Conservation (phyloP, 1,284 basidiomycete species). For the Ustilago tritici region DNA sequence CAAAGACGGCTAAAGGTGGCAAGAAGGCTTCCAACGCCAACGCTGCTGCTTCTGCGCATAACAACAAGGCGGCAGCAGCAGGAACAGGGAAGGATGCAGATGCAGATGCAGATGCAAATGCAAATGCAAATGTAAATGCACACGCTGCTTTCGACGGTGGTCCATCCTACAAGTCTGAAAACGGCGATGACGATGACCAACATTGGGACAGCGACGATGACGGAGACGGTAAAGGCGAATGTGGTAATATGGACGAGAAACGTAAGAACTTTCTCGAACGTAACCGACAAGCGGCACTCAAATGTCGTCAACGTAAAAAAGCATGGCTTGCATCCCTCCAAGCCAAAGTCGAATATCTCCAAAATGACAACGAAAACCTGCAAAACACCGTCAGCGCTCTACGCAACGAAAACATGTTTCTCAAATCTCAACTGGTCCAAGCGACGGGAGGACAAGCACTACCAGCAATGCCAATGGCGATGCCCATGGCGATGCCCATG, state of each 20-base stretch:
- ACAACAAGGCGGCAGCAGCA: too few relatives aligned
- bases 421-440: constrained; percentile 64
- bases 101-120: constrained; percentile 64
- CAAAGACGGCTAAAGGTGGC: constrained; percentile 69
- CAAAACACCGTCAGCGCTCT: constrained; percentile 73
- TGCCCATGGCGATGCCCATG: constrained; percentile 35
- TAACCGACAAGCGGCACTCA: constrained; percentile 81
- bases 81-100: not conserved
- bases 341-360: constrained; percentile 89
- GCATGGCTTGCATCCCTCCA: constrained; percentile 94
- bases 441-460: constrained; percentile 44
- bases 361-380: constrained; percentile 93
- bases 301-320: constrained; percentile 98
- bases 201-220: constrained; percentile 42
- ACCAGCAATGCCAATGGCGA: constrained; percentile 30
- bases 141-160: constrained; percentile 11
- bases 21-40: constrained; percentile 60
- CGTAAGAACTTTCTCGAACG: constrained; percentile 68
- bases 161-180: constrained; percentile 65
- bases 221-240: constrained; percentile 56
- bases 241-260: constrained; percentile 69
- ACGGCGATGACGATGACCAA: constrained; percentile 69
- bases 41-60: constrained; percentile 15
- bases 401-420: constrained; percentile 72
- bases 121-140: not conserved